A percentile compares a stretch with the other conserved stretches of the same genome.
These are phyloP conservation scores for Populus tremula DNA, from an alignment of 345 rosid genomes.

Conservation along the genomic window DNA sequence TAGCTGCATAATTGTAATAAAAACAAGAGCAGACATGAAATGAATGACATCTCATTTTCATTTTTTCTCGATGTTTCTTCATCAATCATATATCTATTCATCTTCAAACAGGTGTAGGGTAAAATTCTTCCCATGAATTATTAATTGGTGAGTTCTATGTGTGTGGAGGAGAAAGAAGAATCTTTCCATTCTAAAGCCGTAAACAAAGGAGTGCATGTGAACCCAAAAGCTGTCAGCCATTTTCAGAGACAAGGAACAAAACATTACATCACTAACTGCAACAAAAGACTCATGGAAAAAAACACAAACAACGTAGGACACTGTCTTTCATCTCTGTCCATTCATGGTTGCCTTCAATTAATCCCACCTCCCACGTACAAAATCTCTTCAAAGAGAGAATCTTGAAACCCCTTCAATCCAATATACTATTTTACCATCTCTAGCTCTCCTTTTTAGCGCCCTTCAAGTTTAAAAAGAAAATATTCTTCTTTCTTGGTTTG, in stretches of 20 bases:
- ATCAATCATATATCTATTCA: neutral
- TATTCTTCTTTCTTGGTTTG: conserved; percentile 39
- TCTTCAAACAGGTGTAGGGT: neutral
- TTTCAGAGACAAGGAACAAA: conserved; percentile 18
- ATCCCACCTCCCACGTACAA: neutral
- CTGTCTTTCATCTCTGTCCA: conserved; percentile 11
- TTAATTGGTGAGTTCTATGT: neutral
- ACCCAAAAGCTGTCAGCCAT: conserved; percentile 29
- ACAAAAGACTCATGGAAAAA: neutral
- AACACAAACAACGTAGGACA: neutral
- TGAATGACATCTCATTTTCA: neutral
- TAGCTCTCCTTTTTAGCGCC: conserved; percentile 23
- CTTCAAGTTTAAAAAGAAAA: conserved; percentile 42
- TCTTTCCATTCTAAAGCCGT: conserved; percentile 13
- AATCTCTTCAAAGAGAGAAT: neutral
- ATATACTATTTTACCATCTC: neutral
- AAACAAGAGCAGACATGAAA: neutral
- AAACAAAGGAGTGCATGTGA: conserved; percentile 35
- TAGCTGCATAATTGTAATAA: no score
- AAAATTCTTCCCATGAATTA: neutral
- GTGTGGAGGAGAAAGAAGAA: neutral
- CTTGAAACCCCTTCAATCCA: neutral
- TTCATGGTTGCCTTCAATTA: conserved; percentile 14
- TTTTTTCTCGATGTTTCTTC: neutral
- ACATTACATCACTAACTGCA: conserved; percentile 8